These are phyloP conservation scores for Linum tenue DNA, from an alignment of 345 rosid species.

Conservation along the genomic window DNA sequence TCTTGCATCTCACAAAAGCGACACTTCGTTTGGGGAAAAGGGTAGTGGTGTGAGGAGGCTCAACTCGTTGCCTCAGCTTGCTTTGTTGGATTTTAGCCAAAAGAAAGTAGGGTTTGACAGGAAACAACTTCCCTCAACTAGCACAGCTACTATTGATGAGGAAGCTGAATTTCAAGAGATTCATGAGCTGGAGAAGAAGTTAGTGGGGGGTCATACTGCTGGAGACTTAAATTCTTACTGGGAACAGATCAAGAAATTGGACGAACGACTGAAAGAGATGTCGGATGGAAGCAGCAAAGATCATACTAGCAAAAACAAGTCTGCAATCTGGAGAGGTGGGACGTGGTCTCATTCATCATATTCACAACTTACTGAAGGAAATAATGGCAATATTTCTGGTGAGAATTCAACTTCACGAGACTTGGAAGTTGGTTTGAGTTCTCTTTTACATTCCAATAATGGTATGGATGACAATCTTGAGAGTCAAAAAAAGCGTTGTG, in stretches of 20 bases:
- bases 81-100: too few relatives aligned
- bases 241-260: slow-evolving; percentile 55
- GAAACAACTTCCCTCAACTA: slow-evolving; percentile 10
- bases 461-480: too few relatives aligned
- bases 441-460: too few relatives aligned
- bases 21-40: too few relatives aligned
- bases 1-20: slow-evolving; percentile 5
- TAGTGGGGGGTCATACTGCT: neutral
- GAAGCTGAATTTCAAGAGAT: slow-evolving; percentile 24
- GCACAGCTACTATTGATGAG: slow-evolving; percentile 4
- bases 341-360: slow-evolving; percentile 29
- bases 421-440: too few relatives aligned
- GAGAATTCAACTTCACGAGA: too few relatives aligned
- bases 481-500: too few relatives aligned
- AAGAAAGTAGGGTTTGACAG: slow-evolving; percentile 13
- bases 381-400: too few relatives aligned
- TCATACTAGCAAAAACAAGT: slow-evolving; percentile 10
- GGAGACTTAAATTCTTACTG: slow-evolving; percentile 39
- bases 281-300: neutral
- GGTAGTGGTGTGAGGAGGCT: slow-evolving; percentile 20
- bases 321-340: slow-evolving; percentile 25
- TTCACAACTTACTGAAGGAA: slow-evolving; percentile 15
- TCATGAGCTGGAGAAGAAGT: slow-evolving; percentile 28
- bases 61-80: slow-evolving; percentile 27
- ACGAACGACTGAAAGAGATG: slow-evolving; percentile 32